Conservation (phyloP, 495 filamentous ascomycete species). For the Tuber calosporum region DNA sequence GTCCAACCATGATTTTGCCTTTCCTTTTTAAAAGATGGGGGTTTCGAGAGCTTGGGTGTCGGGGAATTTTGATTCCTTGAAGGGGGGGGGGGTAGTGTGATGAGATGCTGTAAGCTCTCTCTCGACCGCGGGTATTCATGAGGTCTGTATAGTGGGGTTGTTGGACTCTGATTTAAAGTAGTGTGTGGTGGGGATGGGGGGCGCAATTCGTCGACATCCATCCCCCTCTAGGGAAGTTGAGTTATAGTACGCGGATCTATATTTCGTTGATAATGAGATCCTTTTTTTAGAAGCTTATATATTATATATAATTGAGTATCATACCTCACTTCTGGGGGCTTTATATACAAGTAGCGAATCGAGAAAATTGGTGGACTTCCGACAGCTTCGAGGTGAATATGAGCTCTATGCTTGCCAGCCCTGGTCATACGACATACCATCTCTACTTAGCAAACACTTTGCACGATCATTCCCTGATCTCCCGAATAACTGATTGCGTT, state of each 20-base stretch:
- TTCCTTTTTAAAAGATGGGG: neutral
- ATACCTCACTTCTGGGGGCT: neutral
- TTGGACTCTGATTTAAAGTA: neutral
- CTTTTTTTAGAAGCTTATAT: slow-evolving; percentile 4
- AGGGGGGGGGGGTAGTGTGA: too few relatives aligned
- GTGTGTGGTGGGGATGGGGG: neutral
- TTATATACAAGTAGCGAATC: neutral
- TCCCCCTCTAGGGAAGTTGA: neutral
- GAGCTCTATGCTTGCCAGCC: neutral
- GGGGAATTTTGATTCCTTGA: neutral
- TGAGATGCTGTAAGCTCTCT: neutral
- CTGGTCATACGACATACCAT: neutral
- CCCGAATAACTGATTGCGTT: neutral
- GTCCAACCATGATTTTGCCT: neutral
- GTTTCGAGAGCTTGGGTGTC: neutral
- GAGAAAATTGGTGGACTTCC: neutral
- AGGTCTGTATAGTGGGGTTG: neutral
- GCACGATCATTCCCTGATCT: neutral
- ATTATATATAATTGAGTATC: too few relatives aligned
- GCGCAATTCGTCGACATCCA: neutral
- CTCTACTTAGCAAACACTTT: neutral
- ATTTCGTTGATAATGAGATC: neutral
- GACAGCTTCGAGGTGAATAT: neutral
- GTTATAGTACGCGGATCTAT: neutral
- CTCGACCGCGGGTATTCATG: neutral